Conservation (phyloP, 768 basidiomycete genomes). For the Rhodosporidiobolus sp. region DNA sequence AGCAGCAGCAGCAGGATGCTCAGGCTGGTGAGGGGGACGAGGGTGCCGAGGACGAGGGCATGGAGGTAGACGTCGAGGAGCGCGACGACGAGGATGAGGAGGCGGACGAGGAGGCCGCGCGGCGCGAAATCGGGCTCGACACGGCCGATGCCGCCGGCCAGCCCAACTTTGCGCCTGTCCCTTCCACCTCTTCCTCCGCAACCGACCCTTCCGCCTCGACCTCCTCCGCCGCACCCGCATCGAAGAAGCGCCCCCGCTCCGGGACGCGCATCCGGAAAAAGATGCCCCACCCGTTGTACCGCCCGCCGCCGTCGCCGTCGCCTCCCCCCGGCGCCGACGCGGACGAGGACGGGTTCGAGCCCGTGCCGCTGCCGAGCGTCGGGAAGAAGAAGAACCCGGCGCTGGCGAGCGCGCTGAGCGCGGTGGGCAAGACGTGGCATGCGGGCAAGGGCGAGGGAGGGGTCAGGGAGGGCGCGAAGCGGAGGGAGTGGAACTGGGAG, state of each 20-base stretch:
- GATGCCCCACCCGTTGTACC: constrained; percentile 34
- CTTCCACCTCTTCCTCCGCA: constrained; percentile 8
- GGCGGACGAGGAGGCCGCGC: constrained; percentile 24
- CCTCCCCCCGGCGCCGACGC: constrained; percentile 1
- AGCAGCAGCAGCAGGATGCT: constrained; percentile 35
- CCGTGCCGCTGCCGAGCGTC: constrained; percentile 32
- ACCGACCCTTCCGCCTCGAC: constrained; percentile 43
- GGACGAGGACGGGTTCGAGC: constrained; percentile 9
- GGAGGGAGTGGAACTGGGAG: constrained; percentile 88
- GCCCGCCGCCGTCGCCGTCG: constrained; percentile 26
- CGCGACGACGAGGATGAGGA: constrained; percentile 18
- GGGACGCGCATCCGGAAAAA: constrained; percentile 27
- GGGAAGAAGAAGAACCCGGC: constrained; percentile 35
- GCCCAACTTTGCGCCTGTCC: constrained; percentile 21
- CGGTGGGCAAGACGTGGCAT: constrained; percentile 42
- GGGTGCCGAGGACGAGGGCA: background rate
- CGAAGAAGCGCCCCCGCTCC: constrained; percentile 31
- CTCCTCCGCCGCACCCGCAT: constrained; percentile 59
- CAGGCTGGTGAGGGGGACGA: constrained; percentile 32
- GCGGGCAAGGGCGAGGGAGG: constrained; percentile 43
- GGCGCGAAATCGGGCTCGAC: constrained; percentile 37
- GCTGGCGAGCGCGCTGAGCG: constrained; percentile 35
- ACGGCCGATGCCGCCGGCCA: constrained; percentile 41
- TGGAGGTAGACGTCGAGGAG: background rate
- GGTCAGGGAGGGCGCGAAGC: constrained; percentile 56